phyloP scores from a whole-genome alignment of 73 alveolate species.

The Paramecium biaurelia region DNA sequence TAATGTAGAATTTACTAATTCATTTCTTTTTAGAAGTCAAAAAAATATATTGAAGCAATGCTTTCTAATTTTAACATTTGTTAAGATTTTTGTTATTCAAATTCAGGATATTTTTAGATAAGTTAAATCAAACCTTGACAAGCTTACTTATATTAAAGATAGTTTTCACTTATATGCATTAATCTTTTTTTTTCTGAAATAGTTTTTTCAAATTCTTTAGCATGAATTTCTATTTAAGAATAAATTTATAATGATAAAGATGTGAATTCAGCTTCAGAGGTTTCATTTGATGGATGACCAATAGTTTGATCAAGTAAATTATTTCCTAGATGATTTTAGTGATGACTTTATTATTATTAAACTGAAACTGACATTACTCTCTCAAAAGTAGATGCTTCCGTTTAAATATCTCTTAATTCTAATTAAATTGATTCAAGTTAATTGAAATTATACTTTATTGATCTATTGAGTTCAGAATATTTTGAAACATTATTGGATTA shows the following conservation, averaged over 20 bases:
- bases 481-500: neutral
- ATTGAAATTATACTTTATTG: neutral
- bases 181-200: conserved; percentile 16
- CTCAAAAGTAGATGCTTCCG: neutral
- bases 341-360: neutral
- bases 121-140: neutral
- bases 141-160: conserved; percentile 7
- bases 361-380: neutral
- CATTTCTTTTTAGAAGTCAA: neutral
- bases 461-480: neutral
- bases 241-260: neutral
- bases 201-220: neutral
- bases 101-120: neutral
- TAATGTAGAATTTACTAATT: neutral
- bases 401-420: conserved; percentile 3
- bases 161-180: neutral
- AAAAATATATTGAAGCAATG: neutral
- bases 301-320: neutral
- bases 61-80: neutral
- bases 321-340: neutral
- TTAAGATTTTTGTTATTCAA: neutral
- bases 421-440: neutral
- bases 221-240: neutral
- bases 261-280: neutral
- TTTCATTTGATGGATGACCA: neutral